phyloP scores from a whole-genome alignment of 2,329 filamentous ascomycete species.

The Orbilia quercus region DNA sequence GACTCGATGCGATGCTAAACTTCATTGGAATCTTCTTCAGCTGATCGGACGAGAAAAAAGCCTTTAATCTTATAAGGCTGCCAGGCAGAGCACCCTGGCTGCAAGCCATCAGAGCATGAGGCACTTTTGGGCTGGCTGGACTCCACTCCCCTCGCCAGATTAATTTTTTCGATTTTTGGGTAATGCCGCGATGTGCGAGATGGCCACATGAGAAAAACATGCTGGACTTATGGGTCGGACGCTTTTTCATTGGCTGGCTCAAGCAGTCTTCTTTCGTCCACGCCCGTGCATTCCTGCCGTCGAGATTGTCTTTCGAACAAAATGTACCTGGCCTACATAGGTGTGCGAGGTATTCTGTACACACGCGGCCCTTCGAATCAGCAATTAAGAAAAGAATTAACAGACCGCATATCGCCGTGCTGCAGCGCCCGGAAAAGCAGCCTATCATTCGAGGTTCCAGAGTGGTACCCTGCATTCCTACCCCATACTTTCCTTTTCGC shows the following conservation, averaged over 20 bases:
- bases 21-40: slow-evolving; percentile 8
- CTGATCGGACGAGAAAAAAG: slow-evolving; percentile 15
- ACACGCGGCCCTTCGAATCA: slow-evolving; percentile 30
- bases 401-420: slow-evolving; percentile 56
- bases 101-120: slow-evolving; percentile 34
- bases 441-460: slow-evolving; percentile 24
- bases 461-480: slow-evolving; percentile 45
- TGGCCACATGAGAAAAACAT: slow-evolving; percentile 43
- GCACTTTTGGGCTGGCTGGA: slow-evolving; percentile 33
- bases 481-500: slow-evolving; percentile 55
- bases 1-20: too few relatives aligned
- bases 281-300: slow-evolving; percentile 43
- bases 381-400: too few relatives aligned
- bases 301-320: too few relatives aligned
- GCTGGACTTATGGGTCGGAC: slow-evolving; percentile 47
- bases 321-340: too few relatives aligned
- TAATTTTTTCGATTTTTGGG: slow-evolving; percentile 37
- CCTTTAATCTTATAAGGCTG: slow-evolving; percentile 48
- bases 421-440: slow-evolving; percentile 43
- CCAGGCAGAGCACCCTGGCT: slow-evolving; percentile 20
- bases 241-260: slow-evolving; percentile 48
- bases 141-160: slow-evolving; percentile 13
- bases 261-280: slow-evolving; percentile 13
- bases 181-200: slow-evolving; percentile 55
- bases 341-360: slow-evolving; percentile 15